Evolutionary conservation across 257 asterid species (phyloP), one percentile per base, ranked within the genome.

Genomic region (Plantago major): DNA sequence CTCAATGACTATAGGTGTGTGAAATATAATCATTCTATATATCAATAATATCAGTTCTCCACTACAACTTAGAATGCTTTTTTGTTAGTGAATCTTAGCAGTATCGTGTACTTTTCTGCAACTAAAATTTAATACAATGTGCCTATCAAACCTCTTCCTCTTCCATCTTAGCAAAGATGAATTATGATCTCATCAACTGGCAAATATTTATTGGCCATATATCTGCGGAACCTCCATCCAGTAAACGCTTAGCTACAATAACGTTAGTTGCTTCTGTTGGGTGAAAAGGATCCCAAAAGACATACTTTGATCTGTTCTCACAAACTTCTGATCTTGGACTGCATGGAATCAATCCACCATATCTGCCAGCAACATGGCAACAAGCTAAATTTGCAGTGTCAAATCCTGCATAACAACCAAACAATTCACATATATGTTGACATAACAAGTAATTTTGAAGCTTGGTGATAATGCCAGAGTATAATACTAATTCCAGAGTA

Each of bases 221-320:
- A 70, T 84, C 81, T 3, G 26, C 12, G 1, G 82, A 14, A 15
- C 72, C 72, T n/a, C 94, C 90, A 54, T 86, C 71, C 42, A 83
- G 6, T 18, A 89, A 60, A 13, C 94, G 81, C 48, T 60, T 71
- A 6, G 96, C 86, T 10, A 79, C 69, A 37, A 89, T 18, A 12
- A 60, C 7, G 54, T 89, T 86, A 33, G 88, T 80, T 11, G 96
- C 80, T n/a, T 89, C 90, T 2, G 82, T 37, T 28, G 95, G 96
- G 66, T 89, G 96, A 18, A 50, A 86, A 53, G 95, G 76, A 77
- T 89, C 96, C 96, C 96, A 89, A 30, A 89, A 89, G 33, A 84
- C 87, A 63, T 75, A 82, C 37, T 83, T 89, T 37, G 89, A 78
- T 63, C 95, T 72, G 60, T 84, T 85, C 56, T 45, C 65, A 73